Percentiles rank a stretch among this genome's conserved stretches.
These are phyloP conservation scores for Glarea lozoyensis DNA, from an alignment of 495 filamentous ascomycete genomes.

Conservation along the genomic window DNA sequence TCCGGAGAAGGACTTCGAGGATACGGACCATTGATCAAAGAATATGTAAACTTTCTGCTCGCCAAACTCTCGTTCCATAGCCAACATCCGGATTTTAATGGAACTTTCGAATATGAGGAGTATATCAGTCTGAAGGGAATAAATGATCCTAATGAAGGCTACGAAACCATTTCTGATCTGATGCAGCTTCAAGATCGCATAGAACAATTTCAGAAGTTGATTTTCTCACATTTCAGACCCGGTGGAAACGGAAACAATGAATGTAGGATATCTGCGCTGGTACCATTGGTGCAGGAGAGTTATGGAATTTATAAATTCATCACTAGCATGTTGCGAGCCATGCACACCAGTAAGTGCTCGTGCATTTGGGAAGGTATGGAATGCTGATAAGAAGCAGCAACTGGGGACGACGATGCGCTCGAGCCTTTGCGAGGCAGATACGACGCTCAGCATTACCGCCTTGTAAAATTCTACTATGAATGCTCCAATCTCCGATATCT, in stretches of 20 bases:
- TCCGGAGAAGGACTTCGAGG: constrained; percentile 81
- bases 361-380: constrained; percentile 2
- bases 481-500: constrained; percentile 95
- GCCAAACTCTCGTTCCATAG: constrained; percentile 91
- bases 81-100: constrained; percentile 97
- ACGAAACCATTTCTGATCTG: constrained; percentile 92
- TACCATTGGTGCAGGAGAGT: constrained; percentile 91
- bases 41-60: constrained; percentile 91
- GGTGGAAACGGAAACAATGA: constrained; percentile 91
- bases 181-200: constrained; percentile 98
- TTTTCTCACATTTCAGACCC: constrained; percentile 89
- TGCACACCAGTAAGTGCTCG: constrained; percentile 78
- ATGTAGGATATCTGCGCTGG: constrained; percentile 87
- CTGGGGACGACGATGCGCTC: constrained; percentile 91
- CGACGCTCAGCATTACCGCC: constrained; percentile 88
- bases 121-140: constrained; percentile 97
- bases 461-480: constrained; percentile 97
- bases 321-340: constrained; percentile 88
- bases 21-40: constrained; percentile 83
- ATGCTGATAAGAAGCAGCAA: constrained; percentile 41
- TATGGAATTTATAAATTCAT: constrained; percentile 98
- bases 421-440: constrained; percentile 81
- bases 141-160: constrained; percentile 98
- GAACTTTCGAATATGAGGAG: constrained; percentile 97
- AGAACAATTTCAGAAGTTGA: constrained; percentile 93